Percentiles rank a stretch among this genome's conserved stretches.
Conservation (phyloP, 75 land plant genomes). For the Picea sitchensis region DNA sequence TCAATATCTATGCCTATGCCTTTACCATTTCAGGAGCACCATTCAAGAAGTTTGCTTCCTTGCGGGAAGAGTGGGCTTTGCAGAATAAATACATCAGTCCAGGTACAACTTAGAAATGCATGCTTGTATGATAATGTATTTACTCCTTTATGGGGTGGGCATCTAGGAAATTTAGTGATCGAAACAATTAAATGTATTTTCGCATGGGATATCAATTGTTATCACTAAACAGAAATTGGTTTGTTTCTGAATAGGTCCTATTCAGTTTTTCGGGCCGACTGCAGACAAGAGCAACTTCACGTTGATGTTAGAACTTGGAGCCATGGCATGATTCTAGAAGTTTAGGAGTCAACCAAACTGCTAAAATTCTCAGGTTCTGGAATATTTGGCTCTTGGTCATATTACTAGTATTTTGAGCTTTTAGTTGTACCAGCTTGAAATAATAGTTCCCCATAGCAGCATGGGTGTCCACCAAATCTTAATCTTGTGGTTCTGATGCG, state of each 20-base stretch:
- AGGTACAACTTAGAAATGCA: slow-evolving; percentile 31
- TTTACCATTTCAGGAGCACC: slow-evolving; percentile 70
- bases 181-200: background rate
- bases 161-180: background rate
- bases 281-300: slow-evolving; percentile 76
- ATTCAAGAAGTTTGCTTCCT: slow-evolving; percentile 77
- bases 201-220: background rate
- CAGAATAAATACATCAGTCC: slow-evolving; percentile 84
- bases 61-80: slow-evolving; percentile 88
- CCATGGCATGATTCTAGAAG: slow-evolving; percentile 23
- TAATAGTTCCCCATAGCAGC: too few species aligned
- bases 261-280: slow-evolving; percentile 83
- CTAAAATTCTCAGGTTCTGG: background rate
- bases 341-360: background rate
- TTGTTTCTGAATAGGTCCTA: slow-evolving; percentile 54
- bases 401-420: background rate
- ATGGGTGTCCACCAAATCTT: too few species aligned
- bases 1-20: background rate
- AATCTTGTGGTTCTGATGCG: too few species aligned
- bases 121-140: background rate
- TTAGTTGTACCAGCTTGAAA: too few species aligned
- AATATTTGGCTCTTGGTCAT: background rate
- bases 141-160: background rate
- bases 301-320: slow-evolving; percentile 82
- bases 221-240: background rate